These are phyloP conservation scores for Clarireedia paspali DNA, from an alignment of 2,329 filamentous ascomycete species.

Conservation along the genomic window DNA sequence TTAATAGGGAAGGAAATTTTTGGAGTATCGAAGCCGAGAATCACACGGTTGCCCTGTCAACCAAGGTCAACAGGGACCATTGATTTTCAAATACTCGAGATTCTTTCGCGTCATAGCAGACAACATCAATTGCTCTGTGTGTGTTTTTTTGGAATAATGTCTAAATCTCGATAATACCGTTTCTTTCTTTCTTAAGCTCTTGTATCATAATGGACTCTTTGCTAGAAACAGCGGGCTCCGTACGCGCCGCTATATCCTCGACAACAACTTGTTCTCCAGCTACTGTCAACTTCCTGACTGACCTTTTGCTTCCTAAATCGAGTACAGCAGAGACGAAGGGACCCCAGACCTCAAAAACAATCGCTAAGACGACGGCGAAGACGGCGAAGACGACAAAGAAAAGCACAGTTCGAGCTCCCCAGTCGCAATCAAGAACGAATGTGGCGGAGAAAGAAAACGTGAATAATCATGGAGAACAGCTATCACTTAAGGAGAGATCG, in stretches of 20 bases:
- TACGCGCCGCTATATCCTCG: constrained; percentile 40
- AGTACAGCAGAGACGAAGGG: constrained; percentile 15
- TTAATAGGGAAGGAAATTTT: no score
- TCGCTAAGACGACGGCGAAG: constrained; percentile 11
- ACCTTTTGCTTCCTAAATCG: constrained; percentile 35
- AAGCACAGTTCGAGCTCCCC: constrained; percentile 9
- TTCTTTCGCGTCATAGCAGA: constrained; percentile 4
- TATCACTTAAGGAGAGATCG: constrained; percentile 53
- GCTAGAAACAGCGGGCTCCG: constrained; percentile 36
- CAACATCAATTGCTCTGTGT: constrained; percentile 7
- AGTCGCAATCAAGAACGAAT: constrained; percentile 16
- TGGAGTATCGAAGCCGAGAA: neutral
- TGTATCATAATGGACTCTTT: constrained; percentile 33
- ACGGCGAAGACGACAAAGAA: constrained; percentile 3
- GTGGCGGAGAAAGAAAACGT: constrained; percentile 15
- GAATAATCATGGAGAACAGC: constrained; percentile 29
- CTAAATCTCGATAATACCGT: constrained; percentile 24
- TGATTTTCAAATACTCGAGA: constrained; percentile 5
- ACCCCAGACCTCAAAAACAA: constrained; percentile 2
- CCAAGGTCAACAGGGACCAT: constrained; percentile 6
- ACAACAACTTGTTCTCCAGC: constrained; percentile 40
- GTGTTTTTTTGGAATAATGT: constrained; percentile 25
- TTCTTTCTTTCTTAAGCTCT: constrained; percentile 2
- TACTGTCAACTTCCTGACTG: constrained; percentile 38
- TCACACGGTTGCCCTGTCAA: constrained; percentile 5